These are phyloP conservation scores for Pleurotus tuber-regium DNA, from an alignment of 768 basidiomycete species.

Conservation along the genomic window DNA sequence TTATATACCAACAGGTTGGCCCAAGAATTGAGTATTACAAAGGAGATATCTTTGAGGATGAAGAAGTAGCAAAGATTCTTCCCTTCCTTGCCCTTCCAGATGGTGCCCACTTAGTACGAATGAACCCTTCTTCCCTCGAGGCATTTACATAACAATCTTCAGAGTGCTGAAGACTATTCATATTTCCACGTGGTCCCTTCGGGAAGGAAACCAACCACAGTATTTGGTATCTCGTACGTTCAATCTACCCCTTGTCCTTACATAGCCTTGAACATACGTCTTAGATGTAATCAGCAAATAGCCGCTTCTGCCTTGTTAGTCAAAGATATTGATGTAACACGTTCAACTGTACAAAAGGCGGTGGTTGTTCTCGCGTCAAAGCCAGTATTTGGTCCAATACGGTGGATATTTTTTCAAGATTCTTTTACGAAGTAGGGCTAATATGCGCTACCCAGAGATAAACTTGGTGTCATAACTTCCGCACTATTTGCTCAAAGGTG, in stretches of 20 bases:
- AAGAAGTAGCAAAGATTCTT: constrained; percentile 79
- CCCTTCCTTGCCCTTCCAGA: constrained; percentile 97
- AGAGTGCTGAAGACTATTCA: constrained; percentile 93
- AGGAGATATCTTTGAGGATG: constrained; percentile 80
- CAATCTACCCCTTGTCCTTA: not conserved
- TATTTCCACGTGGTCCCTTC: constrained; percentile 91
- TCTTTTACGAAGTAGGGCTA: too few species aligned
- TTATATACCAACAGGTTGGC: constrained; percentile 62
- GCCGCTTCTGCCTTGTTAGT: constrained; percentile 73
- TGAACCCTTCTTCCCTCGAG: constrained; percentile 1
- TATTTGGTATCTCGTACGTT: constrained; percentile 94
- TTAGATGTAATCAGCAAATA: constrained; percentile 94
- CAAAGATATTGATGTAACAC: constrained; percentile 82
- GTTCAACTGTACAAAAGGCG: constrained; percentile 96
- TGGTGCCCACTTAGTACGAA: constrained; percentile 87
- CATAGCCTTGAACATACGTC: not conserved
- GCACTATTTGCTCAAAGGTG: constrained; percentile 86
- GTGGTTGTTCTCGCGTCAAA: constrained; percentile 91
- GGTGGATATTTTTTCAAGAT: constrained; percentile 55
- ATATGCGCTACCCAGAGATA: too few species aligned
- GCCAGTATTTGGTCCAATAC: constrained; percentile 91
- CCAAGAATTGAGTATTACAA: constrained; percentile 85
- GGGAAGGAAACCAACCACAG: constrained; percentile 67
- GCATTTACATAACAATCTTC: constrained; percentile 14
- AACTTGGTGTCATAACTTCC: constrained; percentile 90